Conservation (phyloP, 1,284 basidiomycete genomes). For the Irpex lacteus region DNA sequence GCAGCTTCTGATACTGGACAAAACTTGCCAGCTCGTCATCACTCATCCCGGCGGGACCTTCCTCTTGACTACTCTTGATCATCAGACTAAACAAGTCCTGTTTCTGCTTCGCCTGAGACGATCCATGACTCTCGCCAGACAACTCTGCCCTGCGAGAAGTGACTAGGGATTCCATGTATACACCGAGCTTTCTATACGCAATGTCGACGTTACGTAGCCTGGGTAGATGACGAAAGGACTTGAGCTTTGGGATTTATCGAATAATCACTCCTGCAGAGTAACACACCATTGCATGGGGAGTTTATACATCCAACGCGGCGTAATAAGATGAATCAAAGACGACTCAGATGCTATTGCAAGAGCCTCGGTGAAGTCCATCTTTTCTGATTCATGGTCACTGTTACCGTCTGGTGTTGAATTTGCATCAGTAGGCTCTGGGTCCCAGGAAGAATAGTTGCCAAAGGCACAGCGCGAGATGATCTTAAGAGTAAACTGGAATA, state of each 20-base stretch:
- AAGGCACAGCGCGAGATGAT: slow-evolving; percentile 9
- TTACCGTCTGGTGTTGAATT: too few species aligned
- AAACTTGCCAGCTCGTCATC: slow-evolving; percentile 12
- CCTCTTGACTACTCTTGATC: slow-evolving; percentile 11
- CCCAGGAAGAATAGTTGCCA: slow-evolving; percentile 5
- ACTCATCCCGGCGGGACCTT: slow-evolving; percentile 11
- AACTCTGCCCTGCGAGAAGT: background rate
- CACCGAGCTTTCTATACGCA: background rate
- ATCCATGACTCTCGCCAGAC: background rate
- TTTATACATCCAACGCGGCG: slow-evolving; percentile 10
- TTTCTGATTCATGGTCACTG: background rate
- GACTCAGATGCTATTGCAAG: background rate
- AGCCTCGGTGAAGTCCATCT: slow-evolving; percentile 6
- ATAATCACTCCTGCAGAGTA: background rate
- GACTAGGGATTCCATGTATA: slow-evolving; percentile 5
- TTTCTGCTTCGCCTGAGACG: background rate
- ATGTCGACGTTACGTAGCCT: slow-evolving; percentile 7
- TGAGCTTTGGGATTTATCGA: too few species aligned
- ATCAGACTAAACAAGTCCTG: slow-evolving; percentile 13
- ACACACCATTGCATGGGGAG: slow-evolving; percentile 11
- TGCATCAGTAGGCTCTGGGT: background rate
- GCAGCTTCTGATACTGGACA: too few species aligned
- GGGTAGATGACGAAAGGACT: background rate
- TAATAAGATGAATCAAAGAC: background rate
- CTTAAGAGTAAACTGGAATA: slow-evolving; percentile 1